Conservation (phyloP, 768 basidiomycete species). For the Strobilomyces echinocephalus region DNA sequence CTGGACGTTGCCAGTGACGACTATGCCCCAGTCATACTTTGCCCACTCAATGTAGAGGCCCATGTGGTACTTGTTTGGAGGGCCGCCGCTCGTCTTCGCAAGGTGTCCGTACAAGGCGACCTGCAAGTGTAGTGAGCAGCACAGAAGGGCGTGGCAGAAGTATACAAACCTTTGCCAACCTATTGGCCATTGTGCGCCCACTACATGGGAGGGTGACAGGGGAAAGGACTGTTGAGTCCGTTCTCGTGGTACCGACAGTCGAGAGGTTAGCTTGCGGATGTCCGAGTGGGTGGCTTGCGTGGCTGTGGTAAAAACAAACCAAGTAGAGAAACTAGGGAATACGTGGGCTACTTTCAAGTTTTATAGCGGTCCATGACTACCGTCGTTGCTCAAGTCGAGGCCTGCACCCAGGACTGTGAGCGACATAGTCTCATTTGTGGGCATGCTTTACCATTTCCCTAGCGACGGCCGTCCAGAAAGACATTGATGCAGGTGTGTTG, state of each 20-base stretch:
- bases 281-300: too few relatives aligned
- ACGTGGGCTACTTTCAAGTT: too few relatives aligned
- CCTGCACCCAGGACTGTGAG: constrained; percentile 32
- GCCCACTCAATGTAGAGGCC: constrained; percentile 74
- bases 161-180: constrained; percentile 48
- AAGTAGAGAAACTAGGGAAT: too few relatives aligned
- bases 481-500: constrained; percentile 49
- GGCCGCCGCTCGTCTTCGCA: constrained; percentile 57
- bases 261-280: too few relatives aligned
- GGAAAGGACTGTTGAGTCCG: constrained; percentile 20
- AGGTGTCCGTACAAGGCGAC: constrained; percentile 91
- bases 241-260: not conserved
- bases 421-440: not conserved
- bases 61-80: constrained; percentile 62
- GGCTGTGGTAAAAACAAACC: too few relatives aligned
- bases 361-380: constrained; percentile 23
- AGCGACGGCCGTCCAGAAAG: constrained; percentile 54
- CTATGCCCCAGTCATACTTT: constrained; percentile 76
- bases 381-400: constrained; percentile 31
- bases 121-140: constrained; percentile 36
- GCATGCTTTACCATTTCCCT: not conserved
- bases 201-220: constrained; percentile 31
- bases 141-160: not conserved
- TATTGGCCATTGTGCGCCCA: constrained; percentile 38
- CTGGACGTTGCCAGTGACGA: constrained; percentile 83